phyloP scores from a whole-genome alignment of 2,329 filamentous ascomycete species.

The Hypoxylon sp. region DNA sequence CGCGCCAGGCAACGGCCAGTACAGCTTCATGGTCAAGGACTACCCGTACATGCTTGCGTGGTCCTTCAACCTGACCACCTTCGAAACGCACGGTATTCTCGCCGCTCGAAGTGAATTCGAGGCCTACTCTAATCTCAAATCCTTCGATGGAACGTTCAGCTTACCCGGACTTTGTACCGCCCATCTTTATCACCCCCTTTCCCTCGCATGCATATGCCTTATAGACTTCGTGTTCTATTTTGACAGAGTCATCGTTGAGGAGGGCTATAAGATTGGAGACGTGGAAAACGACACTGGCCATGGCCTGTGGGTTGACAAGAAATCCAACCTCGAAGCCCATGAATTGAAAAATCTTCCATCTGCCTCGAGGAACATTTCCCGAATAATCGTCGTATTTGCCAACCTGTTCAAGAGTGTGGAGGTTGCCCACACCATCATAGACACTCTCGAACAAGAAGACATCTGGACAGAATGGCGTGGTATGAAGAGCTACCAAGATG shows the following conservation, averaged over 20 bases:
- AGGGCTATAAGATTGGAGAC: too few relatives aligned
- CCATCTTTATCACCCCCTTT: slow-evolving; percentile 29
- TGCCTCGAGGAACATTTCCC: slow-evolving; percentile 16
- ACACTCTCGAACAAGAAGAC: too few relatives aligned
- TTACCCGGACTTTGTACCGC: slow-evolving; percentile 3
- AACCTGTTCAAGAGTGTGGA: slow-evolving; percentile 31
- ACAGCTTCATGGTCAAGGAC: slow-evolving; percentile 33
- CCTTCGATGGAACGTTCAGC: too few relatives aligned
- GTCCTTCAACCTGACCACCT: slow-evolving; percentile 20
- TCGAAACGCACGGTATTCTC: slow-evolving; percentile 23
- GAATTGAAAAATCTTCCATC: too few relatives aligned
- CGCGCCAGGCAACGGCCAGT: background rate
- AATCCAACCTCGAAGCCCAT: too few relatives aligned
- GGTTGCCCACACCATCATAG: slow-evolving; percentile 11
- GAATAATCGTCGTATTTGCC: slow-evolving; percentile 21
- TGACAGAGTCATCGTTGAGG: background rate
- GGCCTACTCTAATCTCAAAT: too few relatives aligned
- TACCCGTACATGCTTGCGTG: slow-evolving; percentile 34
- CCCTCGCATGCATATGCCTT: slow-evolving; percentile 27
- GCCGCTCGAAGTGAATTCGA: background rate
- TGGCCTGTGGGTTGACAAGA: too few relatives aligned
- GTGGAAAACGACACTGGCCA: too few relatives aligned
- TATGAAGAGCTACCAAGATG: too few relatives aligned
- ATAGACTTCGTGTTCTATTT: slow-evolving; percentile 24
- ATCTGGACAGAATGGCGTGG: too few relatives aligned